Evolutionary conservation across 352 stramenopile species (phyloP).

Genomic region (Phytophthora hybrid): DNA sequence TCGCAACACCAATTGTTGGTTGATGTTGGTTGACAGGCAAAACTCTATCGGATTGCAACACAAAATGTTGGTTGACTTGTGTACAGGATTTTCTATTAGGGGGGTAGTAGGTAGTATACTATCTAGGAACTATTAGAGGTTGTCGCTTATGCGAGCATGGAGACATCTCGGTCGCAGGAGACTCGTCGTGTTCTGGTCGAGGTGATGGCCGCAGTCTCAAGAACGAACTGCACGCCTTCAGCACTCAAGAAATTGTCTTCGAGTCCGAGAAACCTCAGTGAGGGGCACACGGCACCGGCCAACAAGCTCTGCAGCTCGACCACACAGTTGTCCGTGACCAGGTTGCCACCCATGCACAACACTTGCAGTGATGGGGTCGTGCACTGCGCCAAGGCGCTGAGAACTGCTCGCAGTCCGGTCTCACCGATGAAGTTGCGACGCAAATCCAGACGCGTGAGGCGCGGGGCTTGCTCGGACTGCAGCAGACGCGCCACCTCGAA

Average conservation of each 20-base stretch:
- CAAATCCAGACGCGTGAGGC: conserved; percentile 65
- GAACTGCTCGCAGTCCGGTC: conserved; percentile 54
- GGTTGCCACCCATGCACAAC: conserved; percentile 82
- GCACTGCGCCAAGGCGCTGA: conserved; percentile 41
- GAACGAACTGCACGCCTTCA: conserved; percentile 67
- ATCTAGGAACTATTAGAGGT: conserved; percentile 28
- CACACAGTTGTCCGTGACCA: conserved; percentile 85
- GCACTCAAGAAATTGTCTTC: conserved; percentile 86
- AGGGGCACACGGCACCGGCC: conserved; percentile 43
- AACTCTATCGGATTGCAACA: neutral
- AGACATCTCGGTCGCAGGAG: conserved; percentile 46
- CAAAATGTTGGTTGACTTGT: conserved; percentile 2
- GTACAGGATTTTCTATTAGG: conserved; percentile 31
- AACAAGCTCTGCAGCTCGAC: conserved; percentile 55
- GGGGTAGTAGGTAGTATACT: neutral
- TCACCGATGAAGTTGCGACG: conserved; percentile 81
- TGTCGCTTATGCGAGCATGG: conserved; percentile 14
- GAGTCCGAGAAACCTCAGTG: conserved; percentile 74
- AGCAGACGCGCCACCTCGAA: conserved; percentile 58
- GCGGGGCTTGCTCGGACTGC: conserved; percentile 37
- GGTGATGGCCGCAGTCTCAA: conserved; percentile 59
- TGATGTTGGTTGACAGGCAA: too few species aligned
- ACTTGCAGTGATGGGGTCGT: conserved; percentile 55
- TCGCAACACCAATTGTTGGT: neutral
- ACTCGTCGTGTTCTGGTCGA: conserved; percentile 62